Evolutionary conservation across 2,329 filamentous ascomycete species (phyloP), one percentile per base, ranked within the genome.

Genomic region (Sporothrix pseudoabietina): DNA sequence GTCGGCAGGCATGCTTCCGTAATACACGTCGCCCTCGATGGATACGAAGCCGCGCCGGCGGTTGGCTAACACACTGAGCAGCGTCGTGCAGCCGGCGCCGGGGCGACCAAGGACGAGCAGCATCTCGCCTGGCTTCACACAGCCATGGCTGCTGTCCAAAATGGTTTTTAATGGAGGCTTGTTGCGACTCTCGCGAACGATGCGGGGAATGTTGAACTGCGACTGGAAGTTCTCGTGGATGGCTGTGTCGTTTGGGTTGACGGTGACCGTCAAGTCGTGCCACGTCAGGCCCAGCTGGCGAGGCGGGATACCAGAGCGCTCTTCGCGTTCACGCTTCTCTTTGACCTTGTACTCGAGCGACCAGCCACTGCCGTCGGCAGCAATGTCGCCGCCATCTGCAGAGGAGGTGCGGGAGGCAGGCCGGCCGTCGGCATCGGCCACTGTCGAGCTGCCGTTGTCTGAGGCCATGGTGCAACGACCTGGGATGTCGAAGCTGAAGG

Each of bases 101-200:
- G 93, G 93, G 75, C 90, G 88, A 26, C 93, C 93, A 7, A 97
- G 85, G 0, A 97, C 93, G 1, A 97, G 85, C 0, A 95, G 87
- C 94, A 97, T 97, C 84, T 97, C 94, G 0, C 94, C 94, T 0
- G 93, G 92, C 76, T 90, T 90, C 72, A 89, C 84, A 16, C 88
- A 79, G 44, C 88, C 88, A 70, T 88, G 87, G 72, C 86, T 88
- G 77, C 87, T 85, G 71, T 91, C 86, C 26, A 94, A 80, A 57
- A 94, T 89, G 0, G 89, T 90, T 75, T 87, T 87, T 22, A 91
- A 80, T 0, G 90, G 88, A 0, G 87, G 85, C 77, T 87, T 89
- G 55, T 82, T 83, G 75, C 82, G 83, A 72, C 82, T 82, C 75
- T 90, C 88, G 76, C 83, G 85, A 75, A 87, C 76, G n/a, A 85